Base-by-base conservation (phyloP, 208 protist genomes). In the Acanthamoeba triangularis region DNA sequence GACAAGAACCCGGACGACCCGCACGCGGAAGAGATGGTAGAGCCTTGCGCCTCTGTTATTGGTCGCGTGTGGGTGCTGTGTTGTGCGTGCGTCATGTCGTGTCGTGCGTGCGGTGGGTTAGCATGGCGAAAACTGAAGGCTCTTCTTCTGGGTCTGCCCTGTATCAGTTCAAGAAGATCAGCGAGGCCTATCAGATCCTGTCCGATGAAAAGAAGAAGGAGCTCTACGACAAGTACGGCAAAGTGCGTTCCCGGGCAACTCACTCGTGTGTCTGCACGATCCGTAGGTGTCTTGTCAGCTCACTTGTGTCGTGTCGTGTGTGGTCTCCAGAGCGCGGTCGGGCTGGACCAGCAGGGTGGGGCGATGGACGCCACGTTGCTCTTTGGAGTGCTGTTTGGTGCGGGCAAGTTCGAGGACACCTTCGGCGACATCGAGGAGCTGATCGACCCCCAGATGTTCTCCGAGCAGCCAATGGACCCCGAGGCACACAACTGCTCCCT, bases 131-230 rank as follows among this genome's bases (percentile, higher is more conserved):
- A 6, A 54, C 49, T 54, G 6, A 54, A 10, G 49, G 14, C 25
- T 80, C 69, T 44, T 80, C 69, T 80, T 90, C 59, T 20, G 44
- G n/a, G 69, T 41, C 18, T 11, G 18, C 69, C 7, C 0, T 16
- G 11, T 28, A 25, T 3, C 90, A 96, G 90, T 97, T 97, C 90
- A 97, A 97, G 47, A 33, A 65, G n/a, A 85, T 97, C 5, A 93
- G 56, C 41, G 96, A 97, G 84, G 96, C 96, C 16, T 97, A 97
- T 30, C 87, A 96, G 35, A 76, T 96, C n/a, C 95, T 97, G 8
- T 84, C 80, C 35, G 94, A 95, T 35, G 84, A 95, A 35, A 95
- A 78, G 25, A 95, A 95, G 84, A 74, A 33, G 35, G 52, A 87
- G 49, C 14, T 97, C 65, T 97, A 97, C 44, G 95, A 97, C 49